phyloP scores from a whole-genome alignment of 2,329 filamentous ascomycete species.

The Fusarium mexicanum region DNA sequence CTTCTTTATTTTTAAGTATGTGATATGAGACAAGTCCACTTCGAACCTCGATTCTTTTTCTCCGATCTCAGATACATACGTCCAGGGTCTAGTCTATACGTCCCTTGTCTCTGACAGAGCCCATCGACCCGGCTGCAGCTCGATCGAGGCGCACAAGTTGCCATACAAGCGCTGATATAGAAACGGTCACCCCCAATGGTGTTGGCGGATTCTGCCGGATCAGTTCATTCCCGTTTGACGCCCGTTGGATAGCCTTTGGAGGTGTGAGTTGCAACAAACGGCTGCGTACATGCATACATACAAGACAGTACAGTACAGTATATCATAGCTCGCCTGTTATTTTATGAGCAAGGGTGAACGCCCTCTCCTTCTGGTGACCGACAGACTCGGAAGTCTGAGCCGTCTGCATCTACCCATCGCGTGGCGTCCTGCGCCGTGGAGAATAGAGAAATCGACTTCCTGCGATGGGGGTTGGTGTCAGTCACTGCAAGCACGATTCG shows the following conservation, averaged over 20 bases:
- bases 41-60: conserved; percentile 17
- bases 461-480: background rate
- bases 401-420: conserved; percentile 16
- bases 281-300: background rate
- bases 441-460: background rate
- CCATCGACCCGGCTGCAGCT: conserved; percentile 2
- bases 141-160: background rate
- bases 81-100: background rate
- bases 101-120: background rate
- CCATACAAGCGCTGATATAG: background rate
- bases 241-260: background rate
- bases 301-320: background rate
- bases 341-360: background rate
- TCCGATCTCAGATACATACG: conserved; percentile 13
- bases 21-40: conserved; percentile 8
- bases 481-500: background rate
- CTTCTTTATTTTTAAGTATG: background rate
- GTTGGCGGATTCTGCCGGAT: background rate
- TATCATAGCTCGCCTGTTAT: background rate
- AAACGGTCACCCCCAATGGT: background rate
- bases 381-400: background rate
- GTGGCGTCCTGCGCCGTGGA: conserved; percentile 4
- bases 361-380: background rate
- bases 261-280: background rate
- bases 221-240: background rate